These are phyloP conservation scores for Luffa aegyptiaca DNA, from an alignment of 306 rosid species.

Conservation along the genomic window DNA sequence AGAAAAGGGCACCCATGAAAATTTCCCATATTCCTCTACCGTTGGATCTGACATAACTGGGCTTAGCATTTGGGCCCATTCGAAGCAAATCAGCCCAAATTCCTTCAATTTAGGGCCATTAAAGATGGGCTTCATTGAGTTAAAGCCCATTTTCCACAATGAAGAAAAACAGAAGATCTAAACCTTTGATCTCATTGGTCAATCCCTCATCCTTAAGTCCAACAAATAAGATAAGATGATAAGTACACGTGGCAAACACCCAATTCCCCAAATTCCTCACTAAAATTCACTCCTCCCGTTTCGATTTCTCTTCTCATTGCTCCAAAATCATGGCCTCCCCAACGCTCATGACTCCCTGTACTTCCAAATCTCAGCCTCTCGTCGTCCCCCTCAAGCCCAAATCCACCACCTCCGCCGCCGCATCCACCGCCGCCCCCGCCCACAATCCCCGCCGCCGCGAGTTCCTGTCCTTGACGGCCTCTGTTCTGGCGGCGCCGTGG, in stretches of 20 bases:
- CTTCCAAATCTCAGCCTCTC: conserved; percentile 57
- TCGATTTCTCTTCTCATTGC: background rate
- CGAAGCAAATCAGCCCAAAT: background rate
- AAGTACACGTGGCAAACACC: conserved; percentile 76
- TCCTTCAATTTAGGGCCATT: background rate
- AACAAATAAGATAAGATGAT: conserved; percentile 69
- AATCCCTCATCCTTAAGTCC: conserved; percentile 1
- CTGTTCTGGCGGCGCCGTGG: conserved; percentile 25
- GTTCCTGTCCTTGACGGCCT: conserved; percentile 40
- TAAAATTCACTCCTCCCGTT: conserved; percentile 8
- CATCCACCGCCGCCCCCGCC: conserved; percentile 33
- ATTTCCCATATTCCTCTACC: too few relatives aligned
- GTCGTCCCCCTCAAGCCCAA: conserved; percentile 42
- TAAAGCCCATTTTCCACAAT: background rate
- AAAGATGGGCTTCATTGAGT: background rate
- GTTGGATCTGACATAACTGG: background rate
- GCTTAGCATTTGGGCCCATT: background rate
- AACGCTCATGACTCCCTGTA: conserved; percentile 60
- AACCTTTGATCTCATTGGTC: background rate
- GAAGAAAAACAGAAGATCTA: background rate
- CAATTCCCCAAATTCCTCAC: conserved; percentile 13
- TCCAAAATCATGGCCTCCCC: conserved; percentile 59
- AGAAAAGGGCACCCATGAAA: too few relatives aligned
- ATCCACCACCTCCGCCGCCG: conserved; percentile 3
- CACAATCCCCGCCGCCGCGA: conserved; percentile 51